Percentiles rank a stretch among this genome's conserved stretches.
phyloP scores from a whole-genome alignment of 306 rosid genomes.

The Biancaea sappan region DNA sequence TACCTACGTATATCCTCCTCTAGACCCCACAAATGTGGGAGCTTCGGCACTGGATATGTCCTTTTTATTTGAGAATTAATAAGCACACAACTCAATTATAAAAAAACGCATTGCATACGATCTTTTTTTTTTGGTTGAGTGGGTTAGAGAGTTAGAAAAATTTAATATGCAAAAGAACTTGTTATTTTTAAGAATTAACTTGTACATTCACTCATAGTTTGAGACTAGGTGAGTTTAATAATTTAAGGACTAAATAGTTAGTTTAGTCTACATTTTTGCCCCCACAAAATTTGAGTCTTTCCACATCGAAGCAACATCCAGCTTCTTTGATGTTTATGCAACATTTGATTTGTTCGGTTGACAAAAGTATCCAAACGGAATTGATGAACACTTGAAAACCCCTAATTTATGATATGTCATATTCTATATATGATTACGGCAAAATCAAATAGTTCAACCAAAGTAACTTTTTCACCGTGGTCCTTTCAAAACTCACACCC shows the following conservation, averaged over 20 bases:
- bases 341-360: background rate
- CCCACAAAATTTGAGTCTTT: constrained; percentile 9
- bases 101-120: too few species aligned
- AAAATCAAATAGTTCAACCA: background rate
- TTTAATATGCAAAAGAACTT: too few species aligned
- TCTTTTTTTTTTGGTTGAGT: too few species aligned
- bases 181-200: background rate
- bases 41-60: too few species aligned
- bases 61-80: too few species aligned
- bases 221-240: background rate
- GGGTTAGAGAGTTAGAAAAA: too few species aligned
- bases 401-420: background rate
- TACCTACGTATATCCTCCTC: too few species aligned
- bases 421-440: constrained; percentile 10
- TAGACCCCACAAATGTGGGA: too few species aligned
- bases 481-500: constrained; percentile 3
- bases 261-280: background rate
- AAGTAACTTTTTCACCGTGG: constrained; percentile 18
- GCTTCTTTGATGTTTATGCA: background rate
- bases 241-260: background rate
- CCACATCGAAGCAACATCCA: background rate
- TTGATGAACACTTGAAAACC: background rate
- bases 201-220: background rate
- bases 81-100: too few species aligned
- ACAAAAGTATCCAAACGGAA: too few species aligned